Conservation (phyloP, 495 filamentous ascomycete species). For the Neurospora terricola region DNA sequence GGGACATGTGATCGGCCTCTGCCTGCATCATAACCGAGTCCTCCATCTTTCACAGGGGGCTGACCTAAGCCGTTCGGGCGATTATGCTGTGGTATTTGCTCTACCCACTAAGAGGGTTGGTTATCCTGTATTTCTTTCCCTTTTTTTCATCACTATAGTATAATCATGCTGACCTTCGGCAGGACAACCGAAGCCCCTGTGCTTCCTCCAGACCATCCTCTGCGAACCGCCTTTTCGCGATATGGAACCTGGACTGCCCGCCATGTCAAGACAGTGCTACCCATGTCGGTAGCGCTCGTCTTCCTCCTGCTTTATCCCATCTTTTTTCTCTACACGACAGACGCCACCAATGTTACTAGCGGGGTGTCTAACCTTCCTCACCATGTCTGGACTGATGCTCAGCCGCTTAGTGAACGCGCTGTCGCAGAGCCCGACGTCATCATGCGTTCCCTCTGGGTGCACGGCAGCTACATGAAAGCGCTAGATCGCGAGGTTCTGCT, state of each 20-base stretch:
- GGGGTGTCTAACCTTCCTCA: constrained; percentile 54
- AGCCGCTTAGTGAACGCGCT: constrained; percentile 36
- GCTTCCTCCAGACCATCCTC: constrained; percentile 47
- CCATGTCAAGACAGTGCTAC: constrained; percentile 55
- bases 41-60: not conserved
- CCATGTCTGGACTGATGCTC: constrained; percentile 68
- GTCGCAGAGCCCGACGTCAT: constrained; percentile 39
- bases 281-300: constrained; percentile 52
- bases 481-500: constrained; percentile 50
- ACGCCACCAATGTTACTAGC: constrained; percentile 47
- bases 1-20: not conserved
- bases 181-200: constrained; percentile 55
- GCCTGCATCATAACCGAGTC: not conserved
- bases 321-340: constrained; percentile 54
- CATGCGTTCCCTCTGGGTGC: constrained; percentile 49
- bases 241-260: constrained; percentile 55
- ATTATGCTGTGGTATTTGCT: constrained; percentile 53
- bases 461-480: constrained; percentile 60
- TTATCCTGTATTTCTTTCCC: constrained; percentile 12
- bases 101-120: constrained; percentile 53
- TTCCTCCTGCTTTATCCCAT: constrained; percentile 56
- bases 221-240: constrained; percentile 48
- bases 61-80: not conserved
- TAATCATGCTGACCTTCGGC: constrained; percentile 5
- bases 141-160: not conserved